A percentile compares a stretch with the other conserved stretches of the same genome.
Evolutionary conservation across 73 alveolate species (phyloP).

Genomic region (Durusdinium trenchii): DNA sequence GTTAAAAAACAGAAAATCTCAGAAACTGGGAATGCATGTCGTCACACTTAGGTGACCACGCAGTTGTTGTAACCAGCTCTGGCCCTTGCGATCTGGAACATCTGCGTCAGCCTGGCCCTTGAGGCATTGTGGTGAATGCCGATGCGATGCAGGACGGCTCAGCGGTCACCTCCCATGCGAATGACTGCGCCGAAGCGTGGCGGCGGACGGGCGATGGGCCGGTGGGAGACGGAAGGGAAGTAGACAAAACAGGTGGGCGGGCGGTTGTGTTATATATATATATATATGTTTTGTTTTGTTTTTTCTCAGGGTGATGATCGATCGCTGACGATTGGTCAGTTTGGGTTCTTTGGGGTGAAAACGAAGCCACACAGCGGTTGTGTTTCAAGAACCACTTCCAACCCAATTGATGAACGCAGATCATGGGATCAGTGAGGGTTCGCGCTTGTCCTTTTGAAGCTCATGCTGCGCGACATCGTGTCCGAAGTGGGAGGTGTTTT

Average conservation of each 20-base stretch:
- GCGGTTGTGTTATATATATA: background rate
- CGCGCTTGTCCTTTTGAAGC: background rate
- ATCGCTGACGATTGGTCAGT: background rate
- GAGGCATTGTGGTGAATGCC: conserved; percentile 81
- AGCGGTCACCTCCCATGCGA: conserved; percentile 74
- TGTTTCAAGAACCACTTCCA: background rate
- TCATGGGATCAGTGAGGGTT: too few species aligned
- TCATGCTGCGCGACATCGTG: background rate
- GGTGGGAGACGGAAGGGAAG: background rate
- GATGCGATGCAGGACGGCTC: conserved; percentile 86
- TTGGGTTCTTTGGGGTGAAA: background rate
- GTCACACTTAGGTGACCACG: background rate
- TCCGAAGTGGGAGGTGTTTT: background rate
- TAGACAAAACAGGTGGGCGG: background rate
- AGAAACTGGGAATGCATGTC: background rate
- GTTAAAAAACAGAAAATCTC: background rate
- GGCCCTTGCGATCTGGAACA: background rate
- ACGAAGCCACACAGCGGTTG: background rate
- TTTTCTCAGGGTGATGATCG: background rate
- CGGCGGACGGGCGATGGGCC: background rate
- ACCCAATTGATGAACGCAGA: background rate
- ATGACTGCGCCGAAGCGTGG: conserved; percentile 47
- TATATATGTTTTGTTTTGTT: background rate
- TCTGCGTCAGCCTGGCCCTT: background rate
- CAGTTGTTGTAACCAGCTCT: background rate